Percentiles rank a stretch among this genome's conserved stretches.
Evolutionary conservation across 306 rosid species (phyloP).

Genomic region (Aeschynomene evenia): DNA sequence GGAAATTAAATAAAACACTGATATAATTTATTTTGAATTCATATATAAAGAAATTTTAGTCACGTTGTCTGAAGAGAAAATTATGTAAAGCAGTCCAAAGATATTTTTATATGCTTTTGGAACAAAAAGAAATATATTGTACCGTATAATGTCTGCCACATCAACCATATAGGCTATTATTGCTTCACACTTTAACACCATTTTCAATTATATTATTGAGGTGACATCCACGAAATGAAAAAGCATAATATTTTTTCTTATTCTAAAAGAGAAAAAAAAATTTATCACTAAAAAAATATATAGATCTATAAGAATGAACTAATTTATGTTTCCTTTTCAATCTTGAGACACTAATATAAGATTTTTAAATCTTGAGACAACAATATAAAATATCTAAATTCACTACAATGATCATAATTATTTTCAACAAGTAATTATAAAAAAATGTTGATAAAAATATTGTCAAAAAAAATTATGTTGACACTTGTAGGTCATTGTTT

Average conservation of each 20-base stretch:
- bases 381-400: too few species aligned
- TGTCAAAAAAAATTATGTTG: too few species aligned
- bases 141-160: not conserved
- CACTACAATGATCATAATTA: too few species aligned
- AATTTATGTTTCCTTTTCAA: too few species aligned
- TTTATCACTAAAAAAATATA: too few species aligned
- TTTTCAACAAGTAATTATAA: too few species aligned
- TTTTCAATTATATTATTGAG: not conserved
- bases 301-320: too few species aligned
- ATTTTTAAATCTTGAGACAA: too few species aligned
- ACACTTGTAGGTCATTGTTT: too few species aligned
- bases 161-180: not conserved
- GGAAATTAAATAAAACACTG: not conserved
- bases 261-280: too few species aligned
- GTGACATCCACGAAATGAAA: not conserved
- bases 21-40: not conserved
- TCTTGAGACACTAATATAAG: too few species aligned
- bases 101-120: not conserved
- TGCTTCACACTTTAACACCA: not conserved
- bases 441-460: too few species aligned
- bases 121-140: not conserved
- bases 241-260: not conserved
- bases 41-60: slow-evolving; percentile 2
- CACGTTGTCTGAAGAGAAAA: slow-evolving; percentile 17
- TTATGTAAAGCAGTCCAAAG: not conserved